Percentiles rank a stretch among this genome's conserved stretches.
Conservation (phyloP, 495 filamentous ascomycete genomes). For the Penicillium fimorum region DNA sequence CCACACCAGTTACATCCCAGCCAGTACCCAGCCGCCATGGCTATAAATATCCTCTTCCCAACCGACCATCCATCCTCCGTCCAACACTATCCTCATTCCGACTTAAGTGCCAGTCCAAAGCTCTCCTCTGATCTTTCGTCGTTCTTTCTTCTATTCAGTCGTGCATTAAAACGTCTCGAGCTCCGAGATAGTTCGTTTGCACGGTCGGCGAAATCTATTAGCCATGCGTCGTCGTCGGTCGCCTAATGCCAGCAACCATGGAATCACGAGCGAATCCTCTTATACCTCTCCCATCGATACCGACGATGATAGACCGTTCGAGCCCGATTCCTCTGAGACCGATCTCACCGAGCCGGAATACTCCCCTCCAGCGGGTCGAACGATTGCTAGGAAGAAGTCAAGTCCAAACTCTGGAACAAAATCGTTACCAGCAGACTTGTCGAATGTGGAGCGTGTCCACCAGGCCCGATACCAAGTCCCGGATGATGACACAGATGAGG, state of each 20-base stretch:
- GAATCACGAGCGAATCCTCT: slow-evolving; percentile 18
- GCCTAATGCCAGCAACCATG: slow-evolving; percentile 7
- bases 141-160: slow-evolving; percentile 12
- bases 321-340: slow-evolving; percentile 17
- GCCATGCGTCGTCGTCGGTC: slow-evolving; percentile 8
- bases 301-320: slow-evolving; percentile 12
- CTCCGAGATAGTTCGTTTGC: slow-evolving; percentile 8
- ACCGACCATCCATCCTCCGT: slow-evolving; percentile 8
- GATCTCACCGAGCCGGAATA: slow-evolving; percentile 16
- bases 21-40: slow-evolving; percentile 15
- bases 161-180: slow-evolving; percentile 11
- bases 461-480: slow-evolving; percentile 14
- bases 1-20: slow-evolving; percentile 7
- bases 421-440: slow-evolving; percentile 8
- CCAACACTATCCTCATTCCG: slow-evolving; percentile 10
- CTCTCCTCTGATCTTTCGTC: slow-evolving; percentile 9
- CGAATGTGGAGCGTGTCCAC: slow-evolving; percentile 10
- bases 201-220: slow-evolving; percentile 5
- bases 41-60: slow-evolving; percentile 13
- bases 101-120: slow-evolving; percentile 11
- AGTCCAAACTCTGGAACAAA: slow-evolving; percentile 4
- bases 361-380: slow-evolving; percentile 11
- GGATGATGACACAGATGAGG: slow-evolving; percentile 21
- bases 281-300: slow-evolving; percentile 14
- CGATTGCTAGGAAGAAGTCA: slow-evolving; percentile 12